A percentile compares a stretch with the other conserved stretches of the same genome.
Conservation (phyloP, 345 rosid genomes). For the Lumnitzera littorea region DNA sequence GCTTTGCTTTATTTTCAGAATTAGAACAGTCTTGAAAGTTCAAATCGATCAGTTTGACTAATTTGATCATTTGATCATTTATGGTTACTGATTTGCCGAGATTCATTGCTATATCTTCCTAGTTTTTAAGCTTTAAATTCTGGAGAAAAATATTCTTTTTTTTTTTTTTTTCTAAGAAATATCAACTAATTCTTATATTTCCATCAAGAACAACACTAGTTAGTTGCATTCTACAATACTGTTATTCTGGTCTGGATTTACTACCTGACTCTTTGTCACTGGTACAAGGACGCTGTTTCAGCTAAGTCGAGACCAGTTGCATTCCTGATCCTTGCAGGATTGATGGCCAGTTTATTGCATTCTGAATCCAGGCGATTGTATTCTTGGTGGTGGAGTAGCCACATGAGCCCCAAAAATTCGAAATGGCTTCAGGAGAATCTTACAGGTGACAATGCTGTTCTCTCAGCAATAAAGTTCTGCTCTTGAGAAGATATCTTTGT, state of each 20-base stretch:
- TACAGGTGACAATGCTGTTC: slow-evolving; percentile 44
- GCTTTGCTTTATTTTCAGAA: no score
- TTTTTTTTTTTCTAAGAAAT: no score
- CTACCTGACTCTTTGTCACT: slow-evolving; percentile 31
- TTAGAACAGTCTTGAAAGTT: no score
- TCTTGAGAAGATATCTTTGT: no score
- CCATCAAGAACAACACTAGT: neutral
- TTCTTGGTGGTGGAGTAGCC: slow-evolving; percentile 99
- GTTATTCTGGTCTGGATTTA: slow-evolving; percentile 70
- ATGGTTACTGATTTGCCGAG: no score
- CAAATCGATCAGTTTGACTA: no score
- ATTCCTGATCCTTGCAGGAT: slow-evolving; percentile 40
- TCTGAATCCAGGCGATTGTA: slow-evolving; percentile 64
- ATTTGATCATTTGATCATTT: no score
- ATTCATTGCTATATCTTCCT: no score
- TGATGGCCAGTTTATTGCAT: slow-evolving; percentile 56
- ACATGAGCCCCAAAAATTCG: slow-evolving; percentile 90
- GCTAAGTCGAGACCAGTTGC: slow-evolving; percentile 57
- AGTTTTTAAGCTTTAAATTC: no score
- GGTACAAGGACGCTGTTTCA: slow-evolving; percentile 36
- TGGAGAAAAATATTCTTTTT: no score
- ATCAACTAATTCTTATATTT: no score
- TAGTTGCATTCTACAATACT: slow-evolving; percentile 8
- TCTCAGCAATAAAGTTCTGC: neutral
- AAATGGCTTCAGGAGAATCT: slow-evolving; percentile 99